Evolutionary conservation across 2,329 filamentous ascomycete genomes (phyloP).

Genomic region (Arthrobotrys entomopaga): DNA sequence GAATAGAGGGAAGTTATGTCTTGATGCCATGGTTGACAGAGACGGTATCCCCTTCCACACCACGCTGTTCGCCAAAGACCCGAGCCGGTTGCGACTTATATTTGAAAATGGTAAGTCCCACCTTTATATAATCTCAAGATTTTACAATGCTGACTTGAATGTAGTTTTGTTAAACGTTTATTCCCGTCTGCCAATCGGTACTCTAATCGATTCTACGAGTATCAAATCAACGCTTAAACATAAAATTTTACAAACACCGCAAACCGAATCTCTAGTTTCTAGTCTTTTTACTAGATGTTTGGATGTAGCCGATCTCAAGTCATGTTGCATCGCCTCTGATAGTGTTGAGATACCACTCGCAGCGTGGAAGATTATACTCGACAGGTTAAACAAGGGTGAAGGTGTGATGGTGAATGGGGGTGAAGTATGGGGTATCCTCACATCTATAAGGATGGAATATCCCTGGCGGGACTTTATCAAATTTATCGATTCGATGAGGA

Average conservation of each 20-base stretch:
- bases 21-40: slow-evolving; percentile 27
- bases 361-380: slow-evolving; percentile 24
- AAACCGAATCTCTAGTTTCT: neutral
- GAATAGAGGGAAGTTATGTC: slow-evolving; percentile 5
- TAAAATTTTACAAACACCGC: slow-evolving; percentile 2
- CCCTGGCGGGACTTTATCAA: neutral
- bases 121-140: no score
- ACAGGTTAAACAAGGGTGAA: neutral
- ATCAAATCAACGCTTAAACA: slow-evolving; percentile 14
- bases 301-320: slow-evolving; percentile 20
- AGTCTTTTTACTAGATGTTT: slow-evolving; percentile 11
- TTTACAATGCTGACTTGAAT: neutral
- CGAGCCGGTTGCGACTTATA: neutral
- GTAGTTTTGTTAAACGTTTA: slow-evolving; percentile 36
- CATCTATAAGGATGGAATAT: neutral
- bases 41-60: slow-evolving; percentile 11
- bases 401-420: slow-evolving; percentile 2
- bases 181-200: slow-evolving; percentile 5
- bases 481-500: neutral
- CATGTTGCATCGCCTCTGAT: neutral
- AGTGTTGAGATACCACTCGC: neutral
- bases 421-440: slow-evolving; percentile 20
- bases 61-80: slow-evolving; percentile 10
- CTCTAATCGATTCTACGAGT: slow-evolving; percentile 8
- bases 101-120: slow-evolving; percentile 12